phyloP scores from a whole-genome alignment of 2,329 filamentous ascomycete species.

The Atkinsonella hypoxylon region DNA sequence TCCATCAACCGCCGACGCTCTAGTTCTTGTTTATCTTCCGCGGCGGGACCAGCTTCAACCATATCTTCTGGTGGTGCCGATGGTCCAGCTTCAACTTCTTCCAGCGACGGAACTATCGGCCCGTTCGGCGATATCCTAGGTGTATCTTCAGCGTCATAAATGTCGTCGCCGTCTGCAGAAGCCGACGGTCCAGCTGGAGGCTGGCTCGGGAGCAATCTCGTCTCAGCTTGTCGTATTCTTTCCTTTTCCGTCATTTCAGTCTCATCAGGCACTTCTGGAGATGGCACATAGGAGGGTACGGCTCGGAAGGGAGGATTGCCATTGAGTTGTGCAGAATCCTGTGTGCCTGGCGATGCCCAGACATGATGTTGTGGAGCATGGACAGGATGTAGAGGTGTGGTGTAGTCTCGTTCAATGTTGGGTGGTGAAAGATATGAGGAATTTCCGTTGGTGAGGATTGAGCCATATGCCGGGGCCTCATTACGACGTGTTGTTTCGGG shows the following conservation, averaged over 20 bases:
- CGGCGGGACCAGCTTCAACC: slow-evolving; percentile 16
- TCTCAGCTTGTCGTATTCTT: slow-evolving; percentile 63
- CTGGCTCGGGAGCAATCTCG: slow-evolving; percentile 67
- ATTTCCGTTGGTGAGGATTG: slow-evolving; percentile 12
- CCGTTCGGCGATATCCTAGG: slow-evolving; percentile 13
- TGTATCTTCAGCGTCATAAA: slow-evolving; percentile 36
- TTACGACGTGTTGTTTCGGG: slow-evolving; percentile 10
- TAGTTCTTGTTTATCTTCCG: slow-evolving; percentile 70
- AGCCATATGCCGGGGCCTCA: slow-evolving; percentile 8
- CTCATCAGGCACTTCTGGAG: slow-evolving; percentile 48
- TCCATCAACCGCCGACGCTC: slow-evolving; percentile 53
- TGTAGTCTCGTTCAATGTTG: slow-evolving; percentile 23
- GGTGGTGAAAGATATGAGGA: slow-evolving; percentile 6
- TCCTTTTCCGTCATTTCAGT: slow-evolving; percentile 69
- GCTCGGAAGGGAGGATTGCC: slow-evolving; percentile 10
- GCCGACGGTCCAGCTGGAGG: slow-evolving; percentile 37
- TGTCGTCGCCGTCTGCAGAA: slow-evolving; percentile 31
- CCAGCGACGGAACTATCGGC: slow-evolving; percentile 8
- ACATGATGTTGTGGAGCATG: slow-evolving; percentile 6
- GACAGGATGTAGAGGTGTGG: slow-evolving; percentile 7
- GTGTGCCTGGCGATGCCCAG: not conserved
- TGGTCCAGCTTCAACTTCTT: slow-evolving; percentile 16
- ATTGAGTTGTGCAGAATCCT: slow-evolving; percentile 9
- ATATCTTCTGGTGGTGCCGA: slow-evolving; percentile 37
- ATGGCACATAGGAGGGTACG: slow-evolving; percentile 41